phyloP scores from a whole-genome alignment of 83 land plant genomes.

The Picea abies region DNA sequence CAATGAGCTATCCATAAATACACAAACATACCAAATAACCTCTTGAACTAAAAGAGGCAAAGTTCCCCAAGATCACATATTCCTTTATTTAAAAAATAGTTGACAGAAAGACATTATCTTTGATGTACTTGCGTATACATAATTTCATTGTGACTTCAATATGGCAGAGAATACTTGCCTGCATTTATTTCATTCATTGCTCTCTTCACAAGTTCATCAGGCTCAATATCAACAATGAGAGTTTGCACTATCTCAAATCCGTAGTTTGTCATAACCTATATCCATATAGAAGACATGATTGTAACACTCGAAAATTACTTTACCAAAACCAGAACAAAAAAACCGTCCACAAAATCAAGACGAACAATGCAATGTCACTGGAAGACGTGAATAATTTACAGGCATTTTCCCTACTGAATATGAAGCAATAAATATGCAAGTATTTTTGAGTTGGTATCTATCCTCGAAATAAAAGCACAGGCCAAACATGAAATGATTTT shows the following conservation, averaged over 20 bases:
- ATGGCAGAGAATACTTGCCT: slow-evolving; percentile 31
- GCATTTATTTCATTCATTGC: slow-evolving; percentile 84
- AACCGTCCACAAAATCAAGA: neutral
- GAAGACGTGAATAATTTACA: neutral
- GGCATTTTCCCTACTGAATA: neutral
- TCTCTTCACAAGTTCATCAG: slow-evolving; percentile 62
- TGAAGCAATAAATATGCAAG: too few relatives aligned
- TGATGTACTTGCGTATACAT: neutral
- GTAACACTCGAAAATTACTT: neutral
- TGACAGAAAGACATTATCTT: neutral
- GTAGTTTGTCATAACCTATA: slow-evolving; percentile 73
- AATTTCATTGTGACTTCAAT: too few relatives aligned
- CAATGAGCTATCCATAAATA: slow-evolving; percentile 26
- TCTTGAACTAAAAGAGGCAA: neutral
- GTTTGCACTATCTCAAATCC: slow-evolving; percentile 79
- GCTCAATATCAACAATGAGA: slow-evolving; percentile 69
- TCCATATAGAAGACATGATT: neutral
- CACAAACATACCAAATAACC: slow-evolving; percentile 22
- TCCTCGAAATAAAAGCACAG: too few relatives aligned
- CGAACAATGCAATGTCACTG: neutral
- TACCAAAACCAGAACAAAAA: neutral
- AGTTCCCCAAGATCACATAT: neutral
- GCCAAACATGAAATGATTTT: too few relatives aligned
- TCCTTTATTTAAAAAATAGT: neutral
- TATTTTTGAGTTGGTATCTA: too few relatives aligned